Base-by-base conservation (phyloP, 176 grass and related monocot genomes). In the Puya raimondii region DNA sequence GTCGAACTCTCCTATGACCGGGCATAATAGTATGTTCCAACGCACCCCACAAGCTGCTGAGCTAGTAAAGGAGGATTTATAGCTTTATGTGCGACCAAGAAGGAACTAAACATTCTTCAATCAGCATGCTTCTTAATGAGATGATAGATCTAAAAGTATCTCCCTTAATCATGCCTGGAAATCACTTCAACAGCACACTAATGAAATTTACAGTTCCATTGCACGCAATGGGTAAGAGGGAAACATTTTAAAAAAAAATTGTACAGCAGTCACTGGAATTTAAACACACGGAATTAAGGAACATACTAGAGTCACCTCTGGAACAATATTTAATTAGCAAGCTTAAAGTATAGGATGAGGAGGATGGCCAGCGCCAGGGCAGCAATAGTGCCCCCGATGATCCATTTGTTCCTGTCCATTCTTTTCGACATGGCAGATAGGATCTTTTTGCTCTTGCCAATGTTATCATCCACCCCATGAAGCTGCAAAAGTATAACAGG, bases 401-500 rank as follows among this genome's bases (percentile, higher is more conserved):
- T 89, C 86, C 88, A 96, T 64, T 96, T 96, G 84, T 96, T 92
- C 64, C 86, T 85, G 74, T 96, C 88, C 81, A 96, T 96, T 85
- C 92, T 96, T 77, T 89, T 96, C 59, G 88, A 89, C 88, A 92
- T 92, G 67, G 79, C 76, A 25, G 79, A 71, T 33, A 96, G 78
- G 65, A 92, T 96, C 77, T 87, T 92, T 82, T 91, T 96, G 63
- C 88, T 96, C 86, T 96, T 96, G 29, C 88, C 81, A 70, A 96
- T 22, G 64, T 96, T 87, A 49, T 96, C 92, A 66, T 96, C 92
- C 25, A 96, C 92, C 42, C 92, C 88, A 65, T 92, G 92, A 69
- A 92, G 81, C 92, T 96, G 59, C 14, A 54, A 79, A 15, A 14
- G 4, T 14, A 17, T n/a, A 17, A 18, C 17, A 61, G n/a, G 21